Evolutionary conservation across 169 alveolate genomes (phyloP).

Genomic region (Theileria orientalis): DNA sequence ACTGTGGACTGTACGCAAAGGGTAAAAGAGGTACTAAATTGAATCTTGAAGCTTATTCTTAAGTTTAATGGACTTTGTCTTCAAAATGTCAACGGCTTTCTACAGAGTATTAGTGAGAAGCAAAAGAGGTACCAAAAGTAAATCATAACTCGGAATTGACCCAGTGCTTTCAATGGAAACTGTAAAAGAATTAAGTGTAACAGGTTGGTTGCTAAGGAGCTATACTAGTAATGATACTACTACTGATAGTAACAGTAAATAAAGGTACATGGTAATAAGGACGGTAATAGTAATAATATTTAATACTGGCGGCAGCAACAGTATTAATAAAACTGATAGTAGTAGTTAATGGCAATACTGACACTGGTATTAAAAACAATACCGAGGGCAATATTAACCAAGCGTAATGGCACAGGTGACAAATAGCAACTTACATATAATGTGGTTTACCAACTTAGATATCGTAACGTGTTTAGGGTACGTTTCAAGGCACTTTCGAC

Average conservation of each 20-base stretch:
- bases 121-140: conserved; percentile 18
- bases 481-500: conserved; percentile 96
- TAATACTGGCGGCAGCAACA: neutral
- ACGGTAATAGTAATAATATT: too few relatives aligned
- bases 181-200: neutral
- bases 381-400: neutral
- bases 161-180: conserved; percentile 62
- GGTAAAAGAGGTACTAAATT: neutral
- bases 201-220: too few relatives aligned
- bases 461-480: conserved; percentile 78
- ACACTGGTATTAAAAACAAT: neutral
- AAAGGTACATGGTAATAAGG: too few relatives aligned
- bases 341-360: neutral
- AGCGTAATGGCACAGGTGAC: neutral
- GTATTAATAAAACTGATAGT: too few relatives aligned
- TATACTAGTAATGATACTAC: too few relatives aligned
- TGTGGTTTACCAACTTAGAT: conserved; percentile 80
- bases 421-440: conserved; percentile 67
- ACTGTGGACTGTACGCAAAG: too few relatives aligned
- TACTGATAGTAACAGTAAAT: too few relatives aligned
- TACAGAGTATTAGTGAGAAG: neutral
- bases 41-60: conserved; percentile 47
- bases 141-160: conserved; percentile 45
- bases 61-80: conserved; percentile 46
- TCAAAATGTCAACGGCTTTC: conserved; percentile 55